phyloP scores from a whole-genome alignment of 306 rosid genomes.

The Begonia masoniana region DNA sequence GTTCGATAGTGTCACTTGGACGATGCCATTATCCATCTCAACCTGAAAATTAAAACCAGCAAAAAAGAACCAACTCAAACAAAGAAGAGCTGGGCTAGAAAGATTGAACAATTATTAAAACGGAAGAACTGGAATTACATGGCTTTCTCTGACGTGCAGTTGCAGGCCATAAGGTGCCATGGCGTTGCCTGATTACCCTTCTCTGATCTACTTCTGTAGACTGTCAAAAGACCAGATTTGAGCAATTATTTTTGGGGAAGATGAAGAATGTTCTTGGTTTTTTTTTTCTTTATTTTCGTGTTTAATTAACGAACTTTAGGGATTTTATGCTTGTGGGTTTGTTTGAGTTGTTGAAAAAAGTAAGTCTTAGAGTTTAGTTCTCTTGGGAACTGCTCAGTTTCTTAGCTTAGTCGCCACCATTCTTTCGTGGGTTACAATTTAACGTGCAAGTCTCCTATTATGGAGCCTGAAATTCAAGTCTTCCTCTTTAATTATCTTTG shows the following conservation, averaged over 20 bases:
- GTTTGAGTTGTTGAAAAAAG: no score
- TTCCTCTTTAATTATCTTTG: no score
- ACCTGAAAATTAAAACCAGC: conserved; percentile 15
- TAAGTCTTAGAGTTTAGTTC: no score
- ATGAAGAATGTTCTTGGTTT: no score
- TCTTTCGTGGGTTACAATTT: not conserved
- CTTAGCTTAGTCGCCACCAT: conserved; percentile 15
- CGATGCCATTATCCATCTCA: conserved; percentile 25
- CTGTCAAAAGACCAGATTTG: no score
- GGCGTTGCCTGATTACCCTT: not conserved
- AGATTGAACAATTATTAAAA: not conserved
- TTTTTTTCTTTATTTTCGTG: no score
- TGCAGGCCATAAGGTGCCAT: conserved; percentile 24
- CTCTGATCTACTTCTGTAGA: no score
- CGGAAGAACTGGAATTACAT: conserved; percentile 13
- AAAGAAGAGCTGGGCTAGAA: no score
- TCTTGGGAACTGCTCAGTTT: not conserved
- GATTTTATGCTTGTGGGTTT: no score
- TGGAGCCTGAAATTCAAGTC: no score
- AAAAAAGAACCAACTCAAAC: not conserved
- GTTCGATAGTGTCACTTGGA: conserved; percentile 25
- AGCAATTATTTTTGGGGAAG: no score
- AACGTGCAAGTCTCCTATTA: not conserved
- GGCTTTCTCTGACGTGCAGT: conserved; percentile 16
- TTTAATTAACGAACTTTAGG: no score